A percentile compares a stretch with the other conserved stretches of the same genome.
Conservation (phyloP, 495 filamentous ascomycete genomes). For the Chaetomidium leptoderma region DNA sequence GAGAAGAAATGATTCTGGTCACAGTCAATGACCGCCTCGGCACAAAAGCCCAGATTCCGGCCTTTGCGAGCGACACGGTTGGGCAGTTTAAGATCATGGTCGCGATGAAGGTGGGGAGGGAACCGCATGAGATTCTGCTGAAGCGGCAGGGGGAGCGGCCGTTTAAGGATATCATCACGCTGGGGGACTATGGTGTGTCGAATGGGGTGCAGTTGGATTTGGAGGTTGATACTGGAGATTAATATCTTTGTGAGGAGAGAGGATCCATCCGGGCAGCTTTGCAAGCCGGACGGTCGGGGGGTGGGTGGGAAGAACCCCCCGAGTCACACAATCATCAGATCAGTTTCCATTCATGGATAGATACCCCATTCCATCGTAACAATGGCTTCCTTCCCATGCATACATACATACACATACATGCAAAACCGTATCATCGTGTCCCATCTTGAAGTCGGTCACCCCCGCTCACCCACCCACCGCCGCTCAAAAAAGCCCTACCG, state of each 20-base stretch:
- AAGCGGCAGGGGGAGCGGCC: slow-evolving; percentile 88
- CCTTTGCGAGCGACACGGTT: slow-evolving; percentile 73
- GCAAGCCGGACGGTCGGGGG: not conserved
- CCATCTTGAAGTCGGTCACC: too few species aligned
- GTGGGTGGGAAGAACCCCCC: too few species aligned
- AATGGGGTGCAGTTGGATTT: slow-evolving; percentile 87
- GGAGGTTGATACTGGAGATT: slow-evolving; percentile 77
- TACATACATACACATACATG: too few species aligned
- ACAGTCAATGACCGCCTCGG: slow-evolving; percentile 88
- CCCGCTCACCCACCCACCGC: too few species aligned
- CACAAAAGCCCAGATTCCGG: slow-evolving; percentile 85
- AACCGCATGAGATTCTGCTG: slow-evolving; percentile 84
- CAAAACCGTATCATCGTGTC: too few species aligned
- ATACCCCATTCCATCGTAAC: too few species aligned
- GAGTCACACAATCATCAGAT: too few species aligned
- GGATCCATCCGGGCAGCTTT: not conserved
- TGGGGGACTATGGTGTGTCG: slow-evolving; percentile 85
- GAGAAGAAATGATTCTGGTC: slow-evolving; percentile 85
- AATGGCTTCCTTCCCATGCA: too few species aligned
- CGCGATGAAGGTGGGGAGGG: slow-evolving; percentile 76
- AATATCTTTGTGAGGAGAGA: slow-evolving; percentile 22
- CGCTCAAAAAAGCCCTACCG: too few species aligned
- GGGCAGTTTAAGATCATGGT: slow-evolving; percentile 87
- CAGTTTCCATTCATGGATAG: too few species aligned
- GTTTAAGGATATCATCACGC: slow-evolving; percentile 81